phyloP scores from a whole-genome alignment of 306 rosid species.

The Acacia melanoxylon region DNA sequence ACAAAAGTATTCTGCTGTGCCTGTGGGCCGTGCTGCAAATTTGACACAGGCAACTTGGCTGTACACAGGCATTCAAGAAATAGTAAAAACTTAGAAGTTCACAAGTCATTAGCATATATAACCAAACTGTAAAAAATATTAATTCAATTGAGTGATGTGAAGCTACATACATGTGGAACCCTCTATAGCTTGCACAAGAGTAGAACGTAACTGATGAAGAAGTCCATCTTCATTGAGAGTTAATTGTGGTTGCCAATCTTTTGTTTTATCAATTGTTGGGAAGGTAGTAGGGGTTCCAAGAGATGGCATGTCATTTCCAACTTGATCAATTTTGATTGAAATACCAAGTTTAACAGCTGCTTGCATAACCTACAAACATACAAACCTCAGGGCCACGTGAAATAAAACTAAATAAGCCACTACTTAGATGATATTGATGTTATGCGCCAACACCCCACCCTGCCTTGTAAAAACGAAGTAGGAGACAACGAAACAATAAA shows the following conservation, averaged over 20 bases:
- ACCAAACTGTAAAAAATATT: conserved; percentile 24
- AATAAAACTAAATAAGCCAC: conserved; percentile 16
- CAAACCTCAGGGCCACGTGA: conserved; percentile 22
- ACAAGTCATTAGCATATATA: conserved; percentile 23
- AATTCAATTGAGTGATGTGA: conserved; percentile 18
- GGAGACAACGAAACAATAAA: background rate
- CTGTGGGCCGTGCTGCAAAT: conserved; percentile 51
- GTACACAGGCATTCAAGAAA: conserved; percentile 34
- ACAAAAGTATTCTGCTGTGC: conserved; percentile 62
- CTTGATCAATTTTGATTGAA: conserved; percentile 66
- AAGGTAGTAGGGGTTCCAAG: conserved; percentile 51
- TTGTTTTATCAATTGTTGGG: conserved; percentile 64
- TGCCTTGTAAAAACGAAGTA: background rate
- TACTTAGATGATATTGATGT: conserved; percentile 10
- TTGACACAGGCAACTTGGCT: conserved; percentile 59
- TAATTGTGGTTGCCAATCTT: conserved; percentile 81
- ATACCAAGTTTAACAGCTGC: conserved; percentile 82
- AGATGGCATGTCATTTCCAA: conserved; percentile 65
- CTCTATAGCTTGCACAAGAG: conserved; percentile 78
- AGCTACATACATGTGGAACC: conserved; percentile 63
- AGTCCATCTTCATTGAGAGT: conserved; percentile 85
- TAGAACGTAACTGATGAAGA: conserved; percentile 84
- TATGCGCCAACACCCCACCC: background rate
- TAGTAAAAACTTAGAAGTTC: conserved; percentile 12
- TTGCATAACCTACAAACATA: conserved; percentile 66